Evolutionary conservation across 1,139 yeast genomes (phyloP).

Genomic region (Trichomonascaceae sp.): DNA sequence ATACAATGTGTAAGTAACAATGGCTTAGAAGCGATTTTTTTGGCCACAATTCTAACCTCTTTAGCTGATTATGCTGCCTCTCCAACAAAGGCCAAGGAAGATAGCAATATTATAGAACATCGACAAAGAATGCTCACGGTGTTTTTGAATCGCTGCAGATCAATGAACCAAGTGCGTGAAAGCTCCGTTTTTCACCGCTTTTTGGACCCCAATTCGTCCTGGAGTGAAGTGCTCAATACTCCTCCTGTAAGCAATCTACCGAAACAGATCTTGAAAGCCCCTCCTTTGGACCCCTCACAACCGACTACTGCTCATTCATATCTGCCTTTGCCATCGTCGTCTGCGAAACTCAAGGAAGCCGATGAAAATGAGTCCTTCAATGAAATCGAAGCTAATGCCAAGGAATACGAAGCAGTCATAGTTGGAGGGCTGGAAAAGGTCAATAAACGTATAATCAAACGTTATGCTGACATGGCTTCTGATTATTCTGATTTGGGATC

Average conservation of each 20-base stretch:
- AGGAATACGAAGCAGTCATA: conserved; percentile 51
- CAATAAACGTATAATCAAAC: conserved; percentile 59
- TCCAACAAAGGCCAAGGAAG: conserved; percentile 55
- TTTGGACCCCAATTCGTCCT: conserved; percentile 77
- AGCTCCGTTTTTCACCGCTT: conserved; percentile 68
- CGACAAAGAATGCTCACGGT: conserved; percentile 73
- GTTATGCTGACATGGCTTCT: conserved; percentile 55
- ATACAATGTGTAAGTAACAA: conserved; percentile 39
- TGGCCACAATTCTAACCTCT: not conserved
- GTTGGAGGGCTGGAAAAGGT: conserved; percentile 56
- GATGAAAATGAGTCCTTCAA: conserved; percentile 36
- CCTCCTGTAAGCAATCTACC: conserved; percentile 56
- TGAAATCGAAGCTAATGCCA: conserved; percentile 44
- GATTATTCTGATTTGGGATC: conserved; percentile 70
- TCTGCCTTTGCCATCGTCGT: conserved; percentile 56
- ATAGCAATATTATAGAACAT: conserved; percentile 46
- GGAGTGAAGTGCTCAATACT: conserved; percentile 51
- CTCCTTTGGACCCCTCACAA: conserved; percentile 48
- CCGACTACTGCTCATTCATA: conserved; percentile 54
- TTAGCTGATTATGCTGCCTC: conserved; percentile 42
- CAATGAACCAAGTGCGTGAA: conserved; percentile 49
- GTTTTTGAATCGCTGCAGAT: conserved; percentile 71
- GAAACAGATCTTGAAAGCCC: conserved; percentile 47
- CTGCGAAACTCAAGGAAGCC: conserved; percentile 30
- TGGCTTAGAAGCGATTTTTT: not conserved